Evolutionary conservation across 257 asterid genomes (phyloP).

Genomic region (Knoxia roxburghii): DNA sequence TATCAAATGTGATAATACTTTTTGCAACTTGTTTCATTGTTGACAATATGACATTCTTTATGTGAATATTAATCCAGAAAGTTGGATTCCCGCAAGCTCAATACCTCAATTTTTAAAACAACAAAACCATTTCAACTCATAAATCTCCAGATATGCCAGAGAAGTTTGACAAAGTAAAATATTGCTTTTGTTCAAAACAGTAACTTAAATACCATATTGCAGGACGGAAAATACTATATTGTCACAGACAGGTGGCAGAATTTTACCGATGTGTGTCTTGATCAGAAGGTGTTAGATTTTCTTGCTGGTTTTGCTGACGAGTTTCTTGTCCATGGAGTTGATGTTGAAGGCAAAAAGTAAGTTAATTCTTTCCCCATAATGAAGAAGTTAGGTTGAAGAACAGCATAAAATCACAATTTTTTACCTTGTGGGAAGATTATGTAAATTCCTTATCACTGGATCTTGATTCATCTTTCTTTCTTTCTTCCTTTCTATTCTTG

Average conservation of each 20-base stretch:
- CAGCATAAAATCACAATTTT: background rate
- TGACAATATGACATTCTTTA: background rate
- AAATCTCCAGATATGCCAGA: background rate
- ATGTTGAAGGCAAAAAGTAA: slow-evolving; percentile 97
- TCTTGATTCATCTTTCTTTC: background rate
- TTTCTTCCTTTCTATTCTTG: background rate
- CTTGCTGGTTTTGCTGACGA: slow-evolving; percentile 81
- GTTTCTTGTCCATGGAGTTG: slow-evolving; percentile 97
- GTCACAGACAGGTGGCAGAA: slow-evolving; percentile 99
- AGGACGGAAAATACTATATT: slow-evolving; percentile 73
- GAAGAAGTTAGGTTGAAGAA: background rate
- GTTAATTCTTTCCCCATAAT: slow-evolving; percentile 7
- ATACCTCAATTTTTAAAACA: background rate
- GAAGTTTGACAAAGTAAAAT: background rate
- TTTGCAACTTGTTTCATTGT: background rate
- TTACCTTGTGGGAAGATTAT: background rate
- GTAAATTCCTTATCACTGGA: background rate
- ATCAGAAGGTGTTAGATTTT: slow-evolving; percentile 53
- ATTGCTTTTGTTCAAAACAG: background rate
- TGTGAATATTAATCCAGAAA: background rate
- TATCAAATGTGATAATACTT: background rate
- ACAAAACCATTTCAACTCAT: background rate
- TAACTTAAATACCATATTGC: slow-evolving; percentile 25
- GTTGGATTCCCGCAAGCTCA: background rate
- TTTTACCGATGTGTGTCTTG: slow-evolving; percentile 76